A percentile compares a stretch with the other conserved stretches of the same genome.
phyloP scores from a whole-genome alignment of 116 monocot species.

The Phalaenopsis hybrid region DNA sequence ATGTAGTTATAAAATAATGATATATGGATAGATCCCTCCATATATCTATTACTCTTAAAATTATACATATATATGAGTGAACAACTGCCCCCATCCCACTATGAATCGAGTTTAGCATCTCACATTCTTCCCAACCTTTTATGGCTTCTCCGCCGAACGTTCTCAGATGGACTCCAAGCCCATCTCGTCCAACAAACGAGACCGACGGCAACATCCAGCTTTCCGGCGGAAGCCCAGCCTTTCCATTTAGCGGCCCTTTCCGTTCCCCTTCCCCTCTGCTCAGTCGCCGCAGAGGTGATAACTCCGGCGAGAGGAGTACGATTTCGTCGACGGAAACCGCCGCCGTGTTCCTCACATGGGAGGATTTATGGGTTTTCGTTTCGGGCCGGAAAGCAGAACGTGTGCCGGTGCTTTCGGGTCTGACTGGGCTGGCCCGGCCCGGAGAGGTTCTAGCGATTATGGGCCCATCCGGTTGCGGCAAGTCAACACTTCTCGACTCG shows the following conservation, averaged over 20 bases:
- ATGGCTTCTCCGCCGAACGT: neutral
- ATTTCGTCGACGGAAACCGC: neutral
- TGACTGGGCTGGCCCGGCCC: slow-evolving; percentile 13
- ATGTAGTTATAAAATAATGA: no score
- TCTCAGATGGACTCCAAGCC: neutral
- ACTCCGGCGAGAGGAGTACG: neutral
- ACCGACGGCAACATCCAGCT: neutral
- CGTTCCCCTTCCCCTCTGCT: neutral
- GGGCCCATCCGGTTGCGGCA: no score
- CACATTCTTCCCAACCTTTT: neutral
- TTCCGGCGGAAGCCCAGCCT: neutral
- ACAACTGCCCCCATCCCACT: no score
- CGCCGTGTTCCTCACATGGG: slow-evolving; percentile 14
- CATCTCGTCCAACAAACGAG: no score
- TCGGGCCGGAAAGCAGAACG: neutral
- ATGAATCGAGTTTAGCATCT: no score
- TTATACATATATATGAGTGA: no score
- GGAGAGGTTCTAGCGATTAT: no score
- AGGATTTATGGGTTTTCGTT: slow-evolving; percentile 9
- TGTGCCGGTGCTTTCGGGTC: slow-evolving; percentile 4
- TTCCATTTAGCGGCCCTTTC: neutral
- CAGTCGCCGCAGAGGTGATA: neutral
- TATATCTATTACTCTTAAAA: no score
- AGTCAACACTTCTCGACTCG: no score
- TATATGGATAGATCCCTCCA: no score